Percentiles rank a stretch among this genome's conserved stretches.
Conservation (phyloP, 78 protist genomes). For the Speleostelium caveatum region DNA sequence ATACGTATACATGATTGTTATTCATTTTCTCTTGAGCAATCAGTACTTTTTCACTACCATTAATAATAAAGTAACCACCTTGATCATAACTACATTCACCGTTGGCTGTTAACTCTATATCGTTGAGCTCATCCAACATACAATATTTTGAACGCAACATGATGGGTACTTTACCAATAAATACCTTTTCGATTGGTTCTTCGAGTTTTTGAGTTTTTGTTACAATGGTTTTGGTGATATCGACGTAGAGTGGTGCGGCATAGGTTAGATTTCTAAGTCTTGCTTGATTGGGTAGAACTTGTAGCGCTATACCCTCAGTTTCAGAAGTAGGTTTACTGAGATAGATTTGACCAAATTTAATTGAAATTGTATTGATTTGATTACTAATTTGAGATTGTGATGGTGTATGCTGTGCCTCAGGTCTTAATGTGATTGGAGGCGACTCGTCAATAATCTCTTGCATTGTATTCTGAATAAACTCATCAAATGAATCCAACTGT, state of each 20-base stretch:
- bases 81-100: conserved; percentile 99
- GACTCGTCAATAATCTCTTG: conserved; percentile 94
- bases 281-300: conserved; percentile 95
- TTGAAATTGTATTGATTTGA: conserved; percentile 30
- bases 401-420: conserved; percentile 84
- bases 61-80: conserved; percentile 99
- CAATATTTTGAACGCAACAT: conserved; percentile 98
- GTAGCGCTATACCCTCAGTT: conserved; percentile 57
- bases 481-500: conserved; percentile 99
- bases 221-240: conserved; percentile 49
- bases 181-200: neutral
- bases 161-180: conserved; percentile 96
- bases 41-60: conserved; percentile 99
- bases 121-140: conserved; percentile 49
- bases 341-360: conserved; percentile 86
- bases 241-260: conserved; percentile 84
- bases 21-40: conserved; percentile 99
- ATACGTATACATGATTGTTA: conserved; percentile 96
- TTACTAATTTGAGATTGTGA: conserved; percentile 38
- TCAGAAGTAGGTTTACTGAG: conserved; percentile 85
- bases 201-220: conserved; percentile 24
- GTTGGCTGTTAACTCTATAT: conserved; percentile 70
- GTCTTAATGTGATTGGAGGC: conserved; percentile 79
- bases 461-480: conserved; percentile 92
- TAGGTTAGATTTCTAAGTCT: conserved; percentile 97